Conservation (phyloP, 495 filamentous ascomycete genomes). For the Ascobolus immersus region DNA sequence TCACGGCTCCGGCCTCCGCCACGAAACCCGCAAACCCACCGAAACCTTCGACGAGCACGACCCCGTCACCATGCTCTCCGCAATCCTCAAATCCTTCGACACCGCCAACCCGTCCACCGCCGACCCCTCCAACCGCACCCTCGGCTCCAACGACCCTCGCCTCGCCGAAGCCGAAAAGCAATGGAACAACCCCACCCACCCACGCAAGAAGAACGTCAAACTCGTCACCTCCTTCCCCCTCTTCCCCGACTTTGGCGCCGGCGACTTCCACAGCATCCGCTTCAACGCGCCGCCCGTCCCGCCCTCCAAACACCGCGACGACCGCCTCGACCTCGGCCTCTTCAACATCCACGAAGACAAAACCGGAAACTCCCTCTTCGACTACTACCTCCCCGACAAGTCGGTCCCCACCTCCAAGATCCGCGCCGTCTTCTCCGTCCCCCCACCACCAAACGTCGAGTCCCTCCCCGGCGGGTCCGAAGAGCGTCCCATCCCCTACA, state of each 20-base stretch:
- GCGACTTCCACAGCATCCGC: conserved; percentile 62
- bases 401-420: conserved; percentile 1
- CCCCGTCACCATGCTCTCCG: conserved; percentile 54
- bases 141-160: conserved; percentile 27
- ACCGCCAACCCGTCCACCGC: conserved; percentile 45
- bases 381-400: conserved; percentile 12
- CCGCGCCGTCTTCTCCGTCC: background rate
- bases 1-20: conserved; percentile 12
- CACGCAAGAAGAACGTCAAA: conserved; percentile 51
- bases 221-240: conserved; percentile 58
- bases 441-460: no score
- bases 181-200: conserved; percentile 53
- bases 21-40: conserved; percentile 17
- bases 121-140: conserved; percentile 28
- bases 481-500: conserved; percentile 31
- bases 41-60: conserved; percentile 41
- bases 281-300: conserved; percentile 16
- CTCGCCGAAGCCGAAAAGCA: conserved; percentile 36
- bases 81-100: conserved; percentile 67
- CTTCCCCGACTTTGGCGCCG: conserved; percentile 64
- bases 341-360: conserved; percentile 40
- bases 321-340: conserved; percentile 54
- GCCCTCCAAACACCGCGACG: conserved; percentile 36
- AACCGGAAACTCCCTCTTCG: conserved; percentile 16
- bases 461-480: no score